These are phyloP conservation scores for Marasmius tenuissimus DNA, from an alignment of 1,284 basidiomycete species.

Conservation along the genomic window DNA sequence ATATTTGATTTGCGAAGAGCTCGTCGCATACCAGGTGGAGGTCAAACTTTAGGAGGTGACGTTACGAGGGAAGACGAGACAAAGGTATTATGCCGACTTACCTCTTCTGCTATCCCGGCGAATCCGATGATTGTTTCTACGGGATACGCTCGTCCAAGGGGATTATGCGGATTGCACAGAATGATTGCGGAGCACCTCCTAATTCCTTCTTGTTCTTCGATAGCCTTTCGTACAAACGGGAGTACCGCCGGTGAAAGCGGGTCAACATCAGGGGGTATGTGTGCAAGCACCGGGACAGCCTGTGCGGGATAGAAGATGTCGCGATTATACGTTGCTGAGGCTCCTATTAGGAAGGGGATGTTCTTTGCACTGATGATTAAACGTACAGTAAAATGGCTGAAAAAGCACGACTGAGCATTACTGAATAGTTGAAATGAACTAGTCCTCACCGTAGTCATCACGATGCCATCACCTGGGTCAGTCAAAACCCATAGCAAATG, in stretches of 20 bases:
- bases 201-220: slow-evolving; percentile 4
- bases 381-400: slow-evolving; percentile 8
- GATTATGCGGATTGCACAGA: slow-evolving; percentile 18
- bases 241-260: slow-evolving; percentile 9
- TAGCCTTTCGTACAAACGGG: slow-evolving; percentile 1
- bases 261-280: slow-evolving; percentile 12
- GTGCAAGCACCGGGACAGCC: slow-evolving; percentile 7
- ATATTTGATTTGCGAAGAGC: slow-evolving; percentile 16
- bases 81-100: neutral
- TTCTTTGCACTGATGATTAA: neutral
- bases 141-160: slow-evolving; percentile 13
- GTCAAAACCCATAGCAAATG: slow-evolving; percentile 14
- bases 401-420: neutral
- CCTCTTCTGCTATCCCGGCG: slow-evolving; percentile 15
- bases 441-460: slow-evolving; percentile 12
- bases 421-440: neutral
- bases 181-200: slow-evolving; percentile 6
- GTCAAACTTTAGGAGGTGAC: slow-evolving; percentile 6
- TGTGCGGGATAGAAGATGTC: slow-evolving; percentile 13
- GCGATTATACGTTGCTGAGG: slow-evolving; percentile 9
- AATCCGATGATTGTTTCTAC: slow-evolving; percentile 13
- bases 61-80: neutral
- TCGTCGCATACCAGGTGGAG: slow-evolving; percentile 16
- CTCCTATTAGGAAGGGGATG: neutral
- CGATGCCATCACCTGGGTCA: slow-evolving; percentile 12